These are phyloP conservation scores for Avena atlantica DNA, from an alignment of 176 grass and related monocot species.

Conservation along the genomic window DNA sequence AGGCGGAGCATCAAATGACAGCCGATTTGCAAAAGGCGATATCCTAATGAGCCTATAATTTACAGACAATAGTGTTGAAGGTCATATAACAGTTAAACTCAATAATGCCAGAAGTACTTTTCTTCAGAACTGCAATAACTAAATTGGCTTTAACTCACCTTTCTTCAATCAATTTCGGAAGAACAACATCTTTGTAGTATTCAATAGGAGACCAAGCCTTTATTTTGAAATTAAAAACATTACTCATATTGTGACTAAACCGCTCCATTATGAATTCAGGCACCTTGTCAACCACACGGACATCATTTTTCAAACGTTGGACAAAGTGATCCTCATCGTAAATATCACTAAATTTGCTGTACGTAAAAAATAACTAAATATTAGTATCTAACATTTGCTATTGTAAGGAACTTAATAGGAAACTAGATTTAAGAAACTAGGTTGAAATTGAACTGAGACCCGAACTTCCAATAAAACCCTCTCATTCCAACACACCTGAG, in stretches of 20 bases:
- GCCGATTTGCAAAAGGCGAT: slow-evolving; percentile 92
- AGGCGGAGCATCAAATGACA: slow-evolving; percentile 89
- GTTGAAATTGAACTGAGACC: neutral
- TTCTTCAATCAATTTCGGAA: slow-evolving; percentile 92
- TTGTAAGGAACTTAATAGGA: neutral
- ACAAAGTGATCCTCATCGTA: slow-evolving; percentile 92
- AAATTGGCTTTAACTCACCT: slow-evolving; percentile 61
- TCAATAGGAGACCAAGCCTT: slow-evolving; percentile 91
- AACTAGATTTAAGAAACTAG: neutral
- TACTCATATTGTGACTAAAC: slow-evolving; percentile 93
- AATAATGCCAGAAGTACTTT: slow-evolving; percentile 9
- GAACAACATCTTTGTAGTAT: slow-evolving; percentile 84
- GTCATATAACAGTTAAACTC: slow-evolving; percentile 18
- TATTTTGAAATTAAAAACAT: slow-evolving; percentile 98
- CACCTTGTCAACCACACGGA: slow-evolving; percentile 81
- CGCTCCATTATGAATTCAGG: slow-evolving; percentile 93
- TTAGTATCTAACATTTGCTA: slow-evolving; percentile 5
- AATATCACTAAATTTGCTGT: slow-evolving; percentile 97
- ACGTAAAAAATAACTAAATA: slow-evolving; percentile 30
- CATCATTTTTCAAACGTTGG: slow-evolving; percentile 80
- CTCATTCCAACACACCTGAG: neutral
- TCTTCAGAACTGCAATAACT: slow-evolving; percentile 24
- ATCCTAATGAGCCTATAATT: slow-evolving; percentile 89
- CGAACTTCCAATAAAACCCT: neutral
- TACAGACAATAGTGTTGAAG: neutral